Conservation (phyloP, 2,329 filamentous ascomycete species). For the Apiospora arundinis region DNA sequence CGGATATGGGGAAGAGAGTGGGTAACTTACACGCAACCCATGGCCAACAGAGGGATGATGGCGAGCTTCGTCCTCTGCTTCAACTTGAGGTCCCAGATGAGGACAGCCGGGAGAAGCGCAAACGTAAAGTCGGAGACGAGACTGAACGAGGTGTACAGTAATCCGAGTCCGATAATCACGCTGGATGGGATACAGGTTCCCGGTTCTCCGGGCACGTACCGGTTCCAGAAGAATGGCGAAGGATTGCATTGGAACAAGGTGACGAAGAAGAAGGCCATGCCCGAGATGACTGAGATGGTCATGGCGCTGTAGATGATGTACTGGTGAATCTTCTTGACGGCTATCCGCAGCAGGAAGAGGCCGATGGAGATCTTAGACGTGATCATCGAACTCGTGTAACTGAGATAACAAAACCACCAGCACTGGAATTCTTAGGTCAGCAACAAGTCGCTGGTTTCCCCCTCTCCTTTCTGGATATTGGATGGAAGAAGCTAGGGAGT, state of each 20-base stretch:
- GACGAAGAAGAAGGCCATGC: conserved; percentile 34
- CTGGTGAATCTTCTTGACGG: conserved; percentile 28
- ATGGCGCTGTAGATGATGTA: conserved; percentile 31
- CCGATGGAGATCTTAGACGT: conserved; percentile 33
- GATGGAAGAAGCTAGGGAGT: neutral
- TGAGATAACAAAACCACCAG: conserved; percentile 35
- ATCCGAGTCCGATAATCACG: conserved; percentile 52
- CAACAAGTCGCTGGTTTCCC: neutral
- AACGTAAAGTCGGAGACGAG: conserved; percentile 57
- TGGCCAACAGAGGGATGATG: conserved; percentile 52
- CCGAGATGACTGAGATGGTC: conserved; percentile 28
- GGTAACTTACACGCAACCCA: conserved; percentile 48
- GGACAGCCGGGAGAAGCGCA: conserved; percentile 53
- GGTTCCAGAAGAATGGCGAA: conserved; percentile 32
- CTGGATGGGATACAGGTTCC: conserved; percentile 39
- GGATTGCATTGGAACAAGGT: conserved; percentile 33
- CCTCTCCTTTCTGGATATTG: neutral
- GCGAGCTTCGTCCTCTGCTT: conserved; percentile 51
- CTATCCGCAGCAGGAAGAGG: conserved; percentile 33
- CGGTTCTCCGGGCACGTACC: conserved; percentile 21
- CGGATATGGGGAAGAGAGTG: neutral
- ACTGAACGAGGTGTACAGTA: conserved; percentile 51
- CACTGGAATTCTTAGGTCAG: conserved; percentile 25
- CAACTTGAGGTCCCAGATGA: conserved; percentile 57
- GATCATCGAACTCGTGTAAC: conserved; percentile 32